Percentiles rank a stretch among this genome's conserved stretches.
These are phyloP conservation scores for Talaromyces sp. DNA, from an alignment of 2,329 filamentous ascomycete genomes.

Conservation along the genomic window DNA sequence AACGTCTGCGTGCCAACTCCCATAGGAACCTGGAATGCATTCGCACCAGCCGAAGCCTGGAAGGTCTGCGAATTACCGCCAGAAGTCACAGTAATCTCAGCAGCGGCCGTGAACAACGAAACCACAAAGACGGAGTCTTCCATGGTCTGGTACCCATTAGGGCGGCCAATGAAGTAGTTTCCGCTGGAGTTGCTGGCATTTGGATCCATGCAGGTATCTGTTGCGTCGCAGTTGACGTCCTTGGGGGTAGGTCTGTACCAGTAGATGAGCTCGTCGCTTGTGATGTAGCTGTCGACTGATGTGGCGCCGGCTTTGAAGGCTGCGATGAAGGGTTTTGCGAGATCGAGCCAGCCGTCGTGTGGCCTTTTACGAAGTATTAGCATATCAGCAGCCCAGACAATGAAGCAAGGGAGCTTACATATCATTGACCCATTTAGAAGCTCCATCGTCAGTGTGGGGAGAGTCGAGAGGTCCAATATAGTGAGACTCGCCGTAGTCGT, in stretches of 20 bases:
- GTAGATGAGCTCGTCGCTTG: conserved; percentile 53
- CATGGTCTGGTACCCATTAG: conserved; percentile 52
- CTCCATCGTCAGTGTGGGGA: conserved; percentile 38
- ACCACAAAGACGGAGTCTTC: conserved; percentile 54
- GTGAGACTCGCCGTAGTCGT: conserved; percentile 57
- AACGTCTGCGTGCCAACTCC: conserved; percentile 51
- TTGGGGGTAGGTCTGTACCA: conserved; percentile 56
- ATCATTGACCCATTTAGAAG: conserved; percentile 53
- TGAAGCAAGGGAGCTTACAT: conserved; percentile 43
- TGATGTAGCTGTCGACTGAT: conserved; percentile 39
- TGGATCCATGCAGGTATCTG: conserved; percentile 49
- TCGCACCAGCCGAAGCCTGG: conserved; percentile 49
- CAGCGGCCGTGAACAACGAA: conserved; percentile 50
- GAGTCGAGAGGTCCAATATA: conserved; percentile 53
- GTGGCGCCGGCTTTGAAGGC: conserved; percentile 52
- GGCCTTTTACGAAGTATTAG: conserved; percentile 36
- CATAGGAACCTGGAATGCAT: conserved; percentile 49
- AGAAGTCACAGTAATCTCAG: conserved; percentile 47
- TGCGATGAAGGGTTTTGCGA: conserved; percentile 55
- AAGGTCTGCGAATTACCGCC: conserved; percentile 47
- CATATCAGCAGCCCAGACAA: no score
- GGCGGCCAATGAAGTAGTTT: conserved; percentile 55
- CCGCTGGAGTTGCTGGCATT: conserved; percentile 46
- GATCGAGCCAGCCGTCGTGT: conserved; percentile 55
- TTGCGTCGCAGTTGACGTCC: conserved; percentile 50